Base-by-base conservation (phyloP, 2,329 filamentous ascomycete genomes). In the Endothia cerciana region DNA sequence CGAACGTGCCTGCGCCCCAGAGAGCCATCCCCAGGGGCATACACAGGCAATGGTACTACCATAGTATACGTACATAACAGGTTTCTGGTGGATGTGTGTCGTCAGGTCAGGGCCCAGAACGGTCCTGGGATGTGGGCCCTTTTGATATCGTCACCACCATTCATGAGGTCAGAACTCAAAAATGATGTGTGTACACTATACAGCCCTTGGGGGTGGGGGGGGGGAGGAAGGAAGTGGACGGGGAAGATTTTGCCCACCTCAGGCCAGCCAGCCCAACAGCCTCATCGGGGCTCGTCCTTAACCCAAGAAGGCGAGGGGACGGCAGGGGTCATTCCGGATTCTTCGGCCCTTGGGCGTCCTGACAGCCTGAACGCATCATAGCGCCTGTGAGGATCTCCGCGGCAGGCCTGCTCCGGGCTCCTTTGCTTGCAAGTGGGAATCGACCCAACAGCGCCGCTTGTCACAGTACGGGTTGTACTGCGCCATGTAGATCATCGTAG, bases 281-380 rank as follows among this genome's bases (percentile, higher is more conserved):
- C 45, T 49, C 22, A 49, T 49, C 45, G 45, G 45, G 22, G 11
- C 22, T 30, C 25, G 6, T 28, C 47, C 25, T 17, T 25, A 28
- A 28, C 47, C 47, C 25, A 51, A 51, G 33, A 5, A 7, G 33
- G 33, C 33, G 33, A 36, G 33, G 33, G 10, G 6, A 10, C 33
- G 33, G 4, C 47, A 51, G 47, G 47, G 47, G 47, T 51, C 47
- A 51, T 51, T 51, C 47, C 47, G 47, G 47, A 25, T 51, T 17
- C 47, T 51, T 51, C 47, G 47, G 47, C 47, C 28, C 47, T 30
- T 51, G 47, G 25, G 11, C 22, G 45, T 15, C 45, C 45, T 49
- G 45, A 4, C 13, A 51, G 47, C 22, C 13, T 28, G 47, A 51
- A 51, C 47, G 47, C 47, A 51, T 51, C 47, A 51, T 51, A 51